Base-by-base conservation (phyloP, 768 basidiomycete species). In the Thelephora ganbajun region DNA sequence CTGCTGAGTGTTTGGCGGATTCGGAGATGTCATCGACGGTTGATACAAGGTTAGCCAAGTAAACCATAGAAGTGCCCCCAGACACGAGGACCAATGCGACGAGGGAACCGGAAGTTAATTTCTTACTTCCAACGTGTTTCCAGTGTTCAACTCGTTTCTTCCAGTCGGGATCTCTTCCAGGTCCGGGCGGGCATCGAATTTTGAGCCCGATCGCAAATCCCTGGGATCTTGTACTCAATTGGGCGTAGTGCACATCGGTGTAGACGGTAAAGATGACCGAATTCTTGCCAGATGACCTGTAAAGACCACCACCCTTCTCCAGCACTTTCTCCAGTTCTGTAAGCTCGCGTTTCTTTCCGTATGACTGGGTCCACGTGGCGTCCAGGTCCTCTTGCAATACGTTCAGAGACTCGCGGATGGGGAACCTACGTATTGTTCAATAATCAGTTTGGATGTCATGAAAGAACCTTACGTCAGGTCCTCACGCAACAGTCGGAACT, bases 401-500 rank as follows among this genome's bases (percentile, higher is more conserved):
- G 4, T 18, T 18, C 12, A 41, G 14, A 41, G 39, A 16, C 39
- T 41, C 39, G 4, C 39, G 39, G 39, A 41, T 41, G 6, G 39
- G 39, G 39, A 41, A 41, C 6, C 39, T 41, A 14, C 39, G 22
- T 11, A 11, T 1, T 41, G 7, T 14, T 41, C 9, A 41, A 41
- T 41, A 7, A 22, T 6, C 7, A 14, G 4, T 22, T 11, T 14
- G 4, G 9, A n/a, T 4, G 5, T 4, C 12, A 18, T 41, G 12
- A 41, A 16, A 41, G 14, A 41, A 9, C 2, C 39, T 41, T 41
- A 41, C 39, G 39, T 41, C 16, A 41, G 4, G 22, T 88, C 85
- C 52, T 86, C 85, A 34, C 85, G 67, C 33, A 88, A 63, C 0
- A 87, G 68, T 33, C 85, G 74, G 59, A 83, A 88, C 53, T 88